Conservation (phyloP, 1,139 yeast genomes). For the Yamadazyma triangularis region DNA sequence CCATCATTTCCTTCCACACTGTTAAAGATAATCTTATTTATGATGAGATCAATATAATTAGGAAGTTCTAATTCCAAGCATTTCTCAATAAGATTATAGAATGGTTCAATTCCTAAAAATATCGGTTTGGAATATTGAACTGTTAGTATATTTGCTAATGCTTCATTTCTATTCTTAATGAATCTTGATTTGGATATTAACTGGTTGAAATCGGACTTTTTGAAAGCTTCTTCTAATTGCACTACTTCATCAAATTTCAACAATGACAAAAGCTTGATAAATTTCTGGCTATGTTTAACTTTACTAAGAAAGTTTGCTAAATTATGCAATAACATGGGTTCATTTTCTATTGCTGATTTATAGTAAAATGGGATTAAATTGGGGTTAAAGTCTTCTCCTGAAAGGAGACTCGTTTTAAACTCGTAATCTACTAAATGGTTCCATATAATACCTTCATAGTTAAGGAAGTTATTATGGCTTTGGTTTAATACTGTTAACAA, state of each 20-base stretch:
- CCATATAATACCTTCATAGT: conserved; percentile 8
- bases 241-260: conserved; percentile 25
- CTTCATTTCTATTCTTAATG: conserved; percentile 11
- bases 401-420: conserved; percentile 5
- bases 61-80: conserved; percentile 25
- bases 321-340: conserved; percentile 25
- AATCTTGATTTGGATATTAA: conserved; percentile 29
- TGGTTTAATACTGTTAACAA: conserved; percentile 5
- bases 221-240: conserved; percentile 20
- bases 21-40: conserved; percentile 32
- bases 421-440: conserved; percentile 5
- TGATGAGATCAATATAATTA: conserved; percentile 29
- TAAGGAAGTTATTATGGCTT: conserved; percentile 1
- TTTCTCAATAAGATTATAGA: conserved; percentile 26
- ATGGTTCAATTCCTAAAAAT: conserved; percentile 12
- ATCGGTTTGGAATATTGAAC: conserved; percentile 15
- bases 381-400: conserved; percentile 1
- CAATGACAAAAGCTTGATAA: conserved; percentile 24
- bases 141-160: conserved; percentile 7
- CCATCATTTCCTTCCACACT: conserved; percentile 14
- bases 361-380: conserved; percentile 5
- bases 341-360: conserved; percentile 9
- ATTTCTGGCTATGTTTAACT: conserved; percentile 7
- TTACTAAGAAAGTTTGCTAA: conserved; percentile 26
- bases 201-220: conserved; percentile 15